A percentile compares a stretch with the other conserved stretches of the same genome.
Evolutionary conservation across 352 stramenopile species (phyloP).

Genomic region (Globisporangium middletonii): DNA sequence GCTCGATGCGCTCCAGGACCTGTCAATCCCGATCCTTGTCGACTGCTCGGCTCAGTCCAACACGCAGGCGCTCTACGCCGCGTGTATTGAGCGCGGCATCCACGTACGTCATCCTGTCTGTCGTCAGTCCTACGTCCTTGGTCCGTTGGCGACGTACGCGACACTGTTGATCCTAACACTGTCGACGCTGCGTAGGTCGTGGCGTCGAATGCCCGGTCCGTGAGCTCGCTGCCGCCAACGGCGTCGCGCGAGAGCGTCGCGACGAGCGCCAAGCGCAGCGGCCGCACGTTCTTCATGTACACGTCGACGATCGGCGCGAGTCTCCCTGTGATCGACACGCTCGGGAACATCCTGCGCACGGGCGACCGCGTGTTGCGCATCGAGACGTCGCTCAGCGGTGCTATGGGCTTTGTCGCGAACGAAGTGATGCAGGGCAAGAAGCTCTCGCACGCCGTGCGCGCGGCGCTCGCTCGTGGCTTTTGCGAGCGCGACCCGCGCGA

Average conservation of each 20-base stretch:
- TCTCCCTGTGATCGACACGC: slow-evolving; percentile 65
- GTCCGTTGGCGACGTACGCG: not conserved
- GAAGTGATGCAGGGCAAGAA: slow-evolving; percentile 65
- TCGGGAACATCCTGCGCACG: slow-evolving; percentile 68
- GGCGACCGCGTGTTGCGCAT: slow-evolving; percentile 60
- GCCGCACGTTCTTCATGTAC: slow-evolving; percentile 75
- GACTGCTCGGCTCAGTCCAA: slow-evolving; percentile 60
- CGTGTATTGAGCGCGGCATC: slow-evolving; percentile 62
- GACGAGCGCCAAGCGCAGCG: slow-evolving; percentile 21
- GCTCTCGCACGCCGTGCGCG: slow-evolving; percentile 47
- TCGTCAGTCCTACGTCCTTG: not conserved
- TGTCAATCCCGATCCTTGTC: slow-evolving; percentile 64
- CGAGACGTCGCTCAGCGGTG: slow-evolving; percentile 56
- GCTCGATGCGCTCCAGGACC: slow-evolving; percentile 53
- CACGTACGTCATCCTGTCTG: slow-evolving; percentile 18
- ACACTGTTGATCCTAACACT: not conserved
- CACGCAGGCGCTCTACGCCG: slow-evolving; percentile 47
- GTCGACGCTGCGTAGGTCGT: slow-evolving; percentile 25
- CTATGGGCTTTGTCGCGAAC: slow-evolving; percentile 71
- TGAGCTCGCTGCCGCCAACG: slow-evolving; percentile 42
- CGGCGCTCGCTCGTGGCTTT: slow-evolving; percentile 46
- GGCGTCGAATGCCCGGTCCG: slow-evolving; percentile 57
- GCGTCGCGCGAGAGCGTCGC: slow-evolving; percentile 55
- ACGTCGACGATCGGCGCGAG: slow-evolving; percentile 70
- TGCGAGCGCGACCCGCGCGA: slow-evolving; percentile 67